Conservation (phyloP, 2,329 filamentous ascomycete genomes). For the Beauveria caledonica region DNA sequence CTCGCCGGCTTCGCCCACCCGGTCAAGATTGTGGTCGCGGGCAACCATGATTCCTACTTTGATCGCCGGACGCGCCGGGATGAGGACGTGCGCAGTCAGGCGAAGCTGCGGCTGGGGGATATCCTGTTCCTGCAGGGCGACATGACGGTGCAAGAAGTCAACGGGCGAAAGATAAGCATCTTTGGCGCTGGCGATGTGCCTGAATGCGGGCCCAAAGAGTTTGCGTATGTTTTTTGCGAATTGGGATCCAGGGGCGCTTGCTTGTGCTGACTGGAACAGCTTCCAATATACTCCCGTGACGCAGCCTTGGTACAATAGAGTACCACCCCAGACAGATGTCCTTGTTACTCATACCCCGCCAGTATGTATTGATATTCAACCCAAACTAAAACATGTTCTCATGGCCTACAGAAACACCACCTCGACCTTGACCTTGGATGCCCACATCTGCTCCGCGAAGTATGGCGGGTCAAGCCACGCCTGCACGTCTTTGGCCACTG, state of each 20-base stretch:
- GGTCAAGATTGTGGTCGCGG: slow-evolving; percentile 75
- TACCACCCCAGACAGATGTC: slow-evolving; percentile 67
- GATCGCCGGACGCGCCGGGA: slow-evolving; percentile 55
- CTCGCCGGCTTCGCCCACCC: slow-evolving; percentile 62
- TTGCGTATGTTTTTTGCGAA: slow-evolving; percentile 39
- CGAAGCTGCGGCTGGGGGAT: slow-evolving; percentile 54
- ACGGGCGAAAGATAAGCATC: slow-evolving; percentile 46
- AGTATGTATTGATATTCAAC: slow-evolving; percentile 24
- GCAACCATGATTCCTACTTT: slow-evolving; percentile 86
- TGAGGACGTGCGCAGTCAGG: slow-evolving; percentile 44
- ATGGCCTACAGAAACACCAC: slow-evolving; percentile 48
- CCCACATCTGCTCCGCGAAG: slow-evolving; percentile 58
- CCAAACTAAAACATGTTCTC: neutral
- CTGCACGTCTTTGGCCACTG: slow-evolving; percentile 83
- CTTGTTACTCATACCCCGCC: slow-evolving; percentile 78
- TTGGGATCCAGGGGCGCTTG: neutral
- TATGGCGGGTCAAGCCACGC: slow-evolving; percentile 64
- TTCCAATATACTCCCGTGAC: slow-evolving; percentile 64
- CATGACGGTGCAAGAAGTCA: slow-evolving; percentile 54
- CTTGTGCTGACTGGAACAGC: slow-evolving; percentile 22
- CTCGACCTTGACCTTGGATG: slow-evolving; percentile 63
- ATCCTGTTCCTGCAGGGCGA: slow-evolving; percentile 71
- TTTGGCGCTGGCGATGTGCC: slow-evolving; percentile 81
- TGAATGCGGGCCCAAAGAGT: slow-evolving; percentile 58
- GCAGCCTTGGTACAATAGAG: slow-evolving; percentile 63